phyloP scores from a whole-genome alignment of 345 rosid genomes.

The Murraya paniculata region DNA sequence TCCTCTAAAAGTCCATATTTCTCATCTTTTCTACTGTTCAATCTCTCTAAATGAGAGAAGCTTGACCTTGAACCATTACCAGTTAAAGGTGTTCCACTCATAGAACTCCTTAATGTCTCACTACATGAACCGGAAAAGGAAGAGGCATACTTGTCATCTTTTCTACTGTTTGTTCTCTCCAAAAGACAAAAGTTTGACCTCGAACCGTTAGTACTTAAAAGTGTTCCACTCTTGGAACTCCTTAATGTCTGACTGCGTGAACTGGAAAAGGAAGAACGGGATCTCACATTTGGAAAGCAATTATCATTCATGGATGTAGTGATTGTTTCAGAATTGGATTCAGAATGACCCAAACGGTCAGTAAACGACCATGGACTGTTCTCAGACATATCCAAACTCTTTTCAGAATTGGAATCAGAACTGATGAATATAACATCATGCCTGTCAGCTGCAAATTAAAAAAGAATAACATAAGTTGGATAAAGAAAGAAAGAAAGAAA shows the following conservation, averaged over 20 bases:
- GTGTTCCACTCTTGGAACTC: constrained; percentile 35
- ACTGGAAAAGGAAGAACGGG: constrained; percentile 46
- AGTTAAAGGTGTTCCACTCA: constrained; percentile 33
- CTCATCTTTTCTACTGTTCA: constrained; percentile 28
- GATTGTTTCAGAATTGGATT: constrained; percentile 49
- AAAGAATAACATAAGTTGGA: constrained; percentile 13
- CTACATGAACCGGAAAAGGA: constrained; percentile 49
- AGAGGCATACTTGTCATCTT: constrained; percentile 32
- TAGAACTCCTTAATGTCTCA: constrained; percentile 40
- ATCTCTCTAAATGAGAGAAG: constrained; percentile 28
- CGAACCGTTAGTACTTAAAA: constrained; percentile 35
- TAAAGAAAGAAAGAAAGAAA: neutral
- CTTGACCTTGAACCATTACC: constrained; percentile 41
- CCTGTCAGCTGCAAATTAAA: constrained; percentile 43
- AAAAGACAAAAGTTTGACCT: constrained; percentile 34
- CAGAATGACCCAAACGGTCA: constrained; percentile 36
- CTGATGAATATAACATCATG: constrained; percentile 43
- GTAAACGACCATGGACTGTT: constrained; percentile 39
- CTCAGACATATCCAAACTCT: constrained; percentile 42
- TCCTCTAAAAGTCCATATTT: constrained; percentile 40
- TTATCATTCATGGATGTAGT: constrained; percentile 38
- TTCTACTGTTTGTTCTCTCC: constrained; percentile 33
- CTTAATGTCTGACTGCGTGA: constrained; percentile 48
- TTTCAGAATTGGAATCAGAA: constrained; percentile 40
- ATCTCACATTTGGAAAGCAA: constrained; percentile 39